phyloP scores from a whole-genome alignment of 140 eudicot genomes.

The Flaveria floridana region DNA sequence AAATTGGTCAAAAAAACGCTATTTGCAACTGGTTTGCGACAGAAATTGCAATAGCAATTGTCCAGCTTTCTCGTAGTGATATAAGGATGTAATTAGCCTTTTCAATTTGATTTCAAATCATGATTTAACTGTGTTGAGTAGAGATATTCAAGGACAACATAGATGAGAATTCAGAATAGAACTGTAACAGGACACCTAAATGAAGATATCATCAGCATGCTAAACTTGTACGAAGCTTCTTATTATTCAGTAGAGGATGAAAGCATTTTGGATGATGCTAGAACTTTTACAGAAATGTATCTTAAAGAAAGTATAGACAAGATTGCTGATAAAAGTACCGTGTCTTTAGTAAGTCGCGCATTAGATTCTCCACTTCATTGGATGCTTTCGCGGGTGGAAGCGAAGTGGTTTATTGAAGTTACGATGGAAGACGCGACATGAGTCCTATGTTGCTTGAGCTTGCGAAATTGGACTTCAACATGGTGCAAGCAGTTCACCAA shows the following conservation, averaged over 20 bases:
- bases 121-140: background rate
- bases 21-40: too few relatives aligned
- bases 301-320: conserved; percentile 28
- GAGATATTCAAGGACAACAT: conserved; percentile 35
- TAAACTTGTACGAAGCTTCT: conserved; percentile 46
- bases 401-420: conserved; percentile 39
- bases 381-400: conserved; percentile 33
- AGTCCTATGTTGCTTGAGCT: too few relatives aligned
- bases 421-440: conserved; percentile 6
- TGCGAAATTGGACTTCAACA: background rate
- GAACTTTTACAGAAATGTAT: conserved; percentile 19
- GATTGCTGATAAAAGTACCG: background rate
- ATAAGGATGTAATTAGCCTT: too few relatives aligned
- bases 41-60: too few relatives aligned
- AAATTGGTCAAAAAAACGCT: too few relatives aligned
- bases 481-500: conserved; percentile 8
- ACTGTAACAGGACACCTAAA: background rate
- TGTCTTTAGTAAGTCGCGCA: conserved; percentile 26
- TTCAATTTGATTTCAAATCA: too few relatives aligned
- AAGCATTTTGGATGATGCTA: conserved; percentile 29
- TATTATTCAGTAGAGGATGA: conserved; percentile 29
- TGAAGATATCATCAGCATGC: conserved; percentile 30
- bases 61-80: too few relatives aligned
- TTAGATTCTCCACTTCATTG: conserved; percentile 39
- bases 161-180: conserved; percentile 20